These are phyloP conservation scores for Lachnellula occidentalis DNA, from an alignment of 2,329 filamentous ascomycete genomes.

Conservation along the genomic window DNA sequence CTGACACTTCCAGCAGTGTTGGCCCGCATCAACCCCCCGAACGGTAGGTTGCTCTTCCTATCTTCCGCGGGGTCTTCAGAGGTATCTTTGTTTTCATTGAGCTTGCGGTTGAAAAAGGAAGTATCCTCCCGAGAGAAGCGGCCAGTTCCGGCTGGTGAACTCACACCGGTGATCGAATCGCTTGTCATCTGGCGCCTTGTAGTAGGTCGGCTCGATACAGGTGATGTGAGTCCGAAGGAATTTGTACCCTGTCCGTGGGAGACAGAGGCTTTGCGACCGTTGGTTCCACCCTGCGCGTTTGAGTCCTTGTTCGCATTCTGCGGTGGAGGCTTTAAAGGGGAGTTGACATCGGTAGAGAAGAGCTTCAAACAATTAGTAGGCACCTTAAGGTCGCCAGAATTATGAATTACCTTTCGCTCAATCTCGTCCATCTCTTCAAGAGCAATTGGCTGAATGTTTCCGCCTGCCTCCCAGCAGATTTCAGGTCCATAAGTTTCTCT, in stretches of 20 bases:
- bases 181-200: slow-evolving; percentile 77
- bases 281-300: slow-evolving; percentile 49
- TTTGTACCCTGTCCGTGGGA: slow-evolving; percentile 57
- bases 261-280: slow-evolving; percentile 76
- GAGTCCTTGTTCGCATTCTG: slow-evolving; percentile 57
- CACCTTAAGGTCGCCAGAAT: slow-evolving; percentile 1
- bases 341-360: slow-evolving; percentile 86
- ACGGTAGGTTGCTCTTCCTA: slow-evolving; percentile 33
- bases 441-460: slow-evolving; percentile 64
- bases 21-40: slow-evolving; percentile 47
- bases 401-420: slow-evolving; percentile 51
- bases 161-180: slow-evolving; percentile 58
- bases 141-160: slow-evolving; percentile 55
- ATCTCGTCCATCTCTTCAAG: slow-evolving; percentile 62
- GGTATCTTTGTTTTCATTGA: slow-evolving; percentile 47
- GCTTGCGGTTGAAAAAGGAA: slow-evolving; percentile 52
- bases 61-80: slow-evolving; percentile 49
- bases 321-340: slow-evolving; percentile 78
- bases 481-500: slow-evolving; percentile 80
- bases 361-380: slow-evolving; percentile 46
- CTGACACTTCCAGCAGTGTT: slow-evolving; percentile 46
- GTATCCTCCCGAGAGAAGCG: slow-evolving; percentile 59
- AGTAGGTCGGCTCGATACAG: slow-evolving; percentile 65
- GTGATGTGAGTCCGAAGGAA: slow-evolving; percentile 67
- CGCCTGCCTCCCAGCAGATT: slow-evolving; percentile 80